Percentiles rank a stretch among this genome's conserved stretches.
Evolutionary conservation across 495 filamentous ascomycete genomes (phyloP).

Genomic region (Penicillium herquei): DNA sequence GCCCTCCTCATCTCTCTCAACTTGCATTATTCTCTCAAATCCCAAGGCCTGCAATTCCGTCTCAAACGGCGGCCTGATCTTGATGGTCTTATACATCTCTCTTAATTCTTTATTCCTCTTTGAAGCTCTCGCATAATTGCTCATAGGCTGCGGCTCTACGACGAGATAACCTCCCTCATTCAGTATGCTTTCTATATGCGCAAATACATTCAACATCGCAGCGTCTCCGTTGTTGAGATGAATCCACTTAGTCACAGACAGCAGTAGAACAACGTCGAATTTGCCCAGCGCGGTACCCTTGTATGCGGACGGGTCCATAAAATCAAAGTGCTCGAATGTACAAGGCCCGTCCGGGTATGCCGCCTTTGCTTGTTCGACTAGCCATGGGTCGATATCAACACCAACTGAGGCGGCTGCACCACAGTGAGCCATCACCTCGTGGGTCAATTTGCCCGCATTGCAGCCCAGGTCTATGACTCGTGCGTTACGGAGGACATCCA

Average conservation of each 20-base stretch:
- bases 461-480: slow-evolving; percentile 31
- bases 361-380: slow-evolving; percentile 28
- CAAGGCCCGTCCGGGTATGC: slow-evolving; percentile 27
- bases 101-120: slow-evolving; percentile 32
- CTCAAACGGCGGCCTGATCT: slow-evolving; percentile 26
- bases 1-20: slow-evolving; percentile 29
- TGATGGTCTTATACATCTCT: slow-evolving; percentile 28
- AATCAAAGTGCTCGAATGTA: slow-evolving; percentile 33
- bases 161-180: slow-evolving; percentile 29
- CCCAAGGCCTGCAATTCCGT: slow-evolving; percentile 25
- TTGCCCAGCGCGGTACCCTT: slow-evolving; percentile 37
- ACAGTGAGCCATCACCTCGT: slow-evolving; percentile 27
- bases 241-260: slow-evolving; percentile 30
- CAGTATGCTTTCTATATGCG: slow-evolving; percentile 25
- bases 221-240: slow-evolving; percentile 31
- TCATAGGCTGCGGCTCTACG: slow-evolving; percentile 32
- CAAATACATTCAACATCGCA: slow-evolving; percentile 25
- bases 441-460: slow-evolving; percentile 29
- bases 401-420: slow-evolving; percentile 25
- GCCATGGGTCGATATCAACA: slow-evolving; percentile 32
- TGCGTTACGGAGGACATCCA: slow-evolving; percentile 26
- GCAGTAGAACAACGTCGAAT: slow-evolving; percentile 29
- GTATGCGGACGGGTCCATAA: slow-evolving; percentile 56
- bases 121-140: slow-evolving; percentile 30
- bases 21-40: slow-evolving; percentile 25